phyloP scores from a whole-genome alignment of 495 filamentous ascomycete genomes.

The Penicillium dipodomyicola region DNA sequence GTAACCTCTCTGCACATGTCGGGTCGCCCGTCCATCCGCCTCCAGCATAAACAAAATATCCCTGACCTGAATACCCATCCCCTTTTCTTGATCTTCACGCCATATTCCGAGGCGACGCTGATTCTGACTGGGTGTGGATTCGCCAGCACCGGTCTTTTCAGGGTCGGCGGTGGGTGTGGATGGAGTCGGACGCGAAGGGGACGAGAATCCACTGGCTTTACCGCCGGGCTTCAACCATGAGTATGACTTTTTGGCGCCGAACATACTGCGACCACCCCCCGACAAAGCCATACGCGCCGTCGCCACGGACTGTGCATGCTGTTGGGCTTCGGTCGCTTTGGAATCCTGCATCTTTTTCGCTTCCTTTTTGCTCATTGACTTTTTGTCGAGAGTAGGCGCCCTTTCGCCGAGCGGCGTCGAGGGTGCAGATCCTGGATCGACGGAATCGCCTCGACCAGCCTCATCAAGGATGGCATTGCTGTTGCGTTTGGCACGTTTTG shows the following conservation, averaged over 20 bases:
- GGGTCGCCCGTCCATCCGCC: slow-evolving; percentile 44
- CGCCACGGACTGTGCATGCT: slow-evolving; percentile 51
- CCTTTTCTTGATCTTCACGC: slow-evolving; percentile 50
- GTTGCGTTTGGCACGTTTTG: slow-evolving; percentile 49
- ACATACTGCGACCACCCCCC: slow-evolving; percentile 32
- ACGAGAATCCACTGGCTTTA: slow-evolving; percentile 40
- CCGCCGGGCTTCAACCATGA: slow-evolving; percentile 45
- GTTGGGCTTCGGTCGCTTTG: slow-evolving; percentile 49
- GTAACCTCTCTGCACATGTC: slow-evolving; percentile 47
- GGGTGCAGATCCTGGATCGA: slow-evolving; percentile 42
- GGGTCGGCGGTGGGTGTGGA: slow-evolving; percentile 33
- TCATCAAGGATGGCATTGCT: slow-evolving; percentile 44
- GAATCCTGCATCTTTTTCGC: slow-evolving; percentile 50
- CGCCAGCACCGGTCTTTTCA: slow-evolving; percentile 35
- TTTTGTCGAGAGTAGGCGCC: slow-evolving; percentile 51
- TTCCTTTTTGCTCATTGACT: slow-evolving; percentile 56
- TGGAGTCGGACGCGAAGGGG: slow-evolving; percentile 38
- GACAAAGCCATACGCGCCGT: slow-evolving; percentile 47
- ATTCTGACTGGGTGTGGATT: slow-evolving; percentile 24
- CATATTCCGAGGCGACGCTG: slow-evolving; percentile 45
- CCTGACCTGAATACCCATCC: slow-evolving; percentile 47
- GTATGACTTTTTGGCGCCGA: slow-evolving; percentile 47
- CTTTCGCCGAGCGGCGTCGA: slow-evolving; percentile 44
- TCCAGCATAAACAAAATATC: slow-evolving; percentile 53
- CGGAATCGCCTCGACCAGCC: slow-evolving; percentile 34